These are phyloP conservation scores for Xylaria bambusicola DNA, from an alignment of 495 filamentous ascomycete genomes.

Conservation along the genomic window DNA sequence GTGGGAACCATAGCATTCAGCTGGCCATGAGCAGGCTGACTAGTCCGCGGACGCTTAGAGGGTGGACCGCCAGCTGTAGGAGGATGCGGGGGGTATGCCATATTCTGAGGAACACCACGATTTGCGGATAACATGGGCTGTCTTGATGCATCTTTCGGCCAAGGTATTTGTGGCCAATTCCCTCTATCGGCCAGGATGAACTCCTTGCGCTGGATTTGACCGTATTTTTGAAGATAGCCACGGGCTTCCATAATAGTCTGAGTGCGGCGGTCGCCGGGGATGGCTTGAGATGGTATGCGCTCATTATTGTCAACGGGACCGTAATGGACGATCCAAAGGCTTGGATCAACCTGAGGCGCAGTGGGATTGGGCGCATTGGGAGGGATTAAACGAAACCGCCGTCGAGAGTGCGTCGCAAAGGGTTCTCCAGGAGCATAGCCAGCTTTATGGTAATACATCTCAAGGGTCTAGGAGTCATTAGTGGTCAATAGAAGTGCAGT, in stretches of 20 bases:
- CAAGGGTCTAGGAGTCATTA: conserved; percentile 53
- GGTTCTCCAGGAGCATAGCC: conserved; percentile 74
- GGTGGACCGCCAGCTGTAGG: conserved; percentile 42
- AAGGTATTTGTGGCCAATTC: conserved; percentile 84
- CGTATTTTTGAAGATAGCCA: conserved; percentile 69
- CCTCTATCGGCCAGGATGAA: conserved; percentile 88
- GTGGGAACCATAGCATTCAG: conserved; percentile 28
- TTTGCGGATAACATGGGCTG: conserved; percentile 45
- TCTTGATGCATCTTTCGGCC: conserved; percentile 54
- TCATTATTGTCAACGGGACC: conserved; percentile 69
- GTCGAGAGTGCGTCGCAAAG: conserved; percentile 70
- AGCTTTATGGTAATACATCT: conserved; percentile 77
- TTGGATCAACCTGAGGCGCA: conserved; percentile 69
- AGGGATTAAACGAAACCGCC: conserved; percentile 78
- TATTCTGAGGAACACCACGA: conserved; percentile 47
- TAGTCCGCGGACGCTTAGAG: conserved; percentile 45
- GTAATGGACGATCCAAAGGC: conserved; percentile 95
- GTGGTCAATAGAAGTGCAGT: neutral
- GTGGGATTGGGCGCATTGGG: conserved; percentile 60
- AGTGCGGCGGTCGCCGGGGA: conserved; percentile 59
- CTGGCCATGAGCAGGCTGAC: conserved; percentile 31
- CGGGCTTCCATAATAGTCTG: conserved; percentile 65
- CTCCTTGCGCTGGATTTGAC: conserved; percentile 83
- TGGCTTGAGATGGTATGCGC: conserved; percentile 64
- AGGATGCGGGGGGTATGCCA: conserved; percentile 55